Base-by-base conservation (phyloP, 148 eudicot genomes). In the Pouteria glomerata region DNA sequence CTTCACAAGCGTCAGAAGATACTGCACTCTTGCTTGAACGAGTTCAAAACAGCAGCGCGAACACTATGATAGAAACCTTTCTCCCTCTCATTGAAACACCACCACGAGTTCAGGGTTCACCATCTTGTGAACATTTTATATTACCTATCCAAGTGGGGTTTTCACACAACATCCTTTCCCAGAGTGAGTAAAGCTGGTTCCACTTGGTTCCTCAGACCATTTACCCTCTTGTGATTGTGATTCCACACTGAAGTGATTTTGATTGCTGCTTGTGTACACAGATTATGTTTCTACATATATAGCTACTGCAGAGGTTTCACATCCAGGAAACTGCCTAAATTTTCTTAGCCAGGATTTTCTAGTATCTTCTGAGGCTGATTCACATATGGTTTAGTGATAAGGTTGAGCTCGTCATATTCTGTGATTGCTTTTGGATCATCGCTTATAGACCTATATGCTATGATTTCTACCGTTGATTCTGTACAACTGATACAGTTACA, bases 1-100 rank as follows among this genome's bases (percentile, higher is more conserved):
- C 93, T 95, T 29, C 90, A 90, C 71, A 91, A 95, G 74, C 90
- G 99, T 44, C 99, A 96, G 73, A 96, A 96, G 80, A 81, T 83
- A 56, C 82, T 96, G 61, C 92, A 88, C 69, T 84, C 90, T 69
- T 96, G 99, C 82, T 82, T 96, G 84, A 83, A 75, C 30, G 99
- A 96, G 77, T 96, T 96, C 84, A 95, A 90, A 79, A 82, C 50
- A 63, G 88, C 90, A 62, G 97, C 97, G 19, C 81, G 86, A 64
- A 75, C 90, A 56, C 91, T 90, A 33, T 92, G 85, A 89, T 68
- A 68, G 12, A 66, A 47, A 1, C 51, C 29, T 51, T 14, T 51
- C 42, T 51, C 7, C 30, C 23, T n/a, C n/a, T n/a, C n/a, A n/a
- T n/a, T n/a, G n/a, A n/a, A 37, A 34, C 45, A 2, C 23, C 55